Base-by-base conservation (phyloP, 306 rosid genomes). In the Malus sylvestris region DNA sequence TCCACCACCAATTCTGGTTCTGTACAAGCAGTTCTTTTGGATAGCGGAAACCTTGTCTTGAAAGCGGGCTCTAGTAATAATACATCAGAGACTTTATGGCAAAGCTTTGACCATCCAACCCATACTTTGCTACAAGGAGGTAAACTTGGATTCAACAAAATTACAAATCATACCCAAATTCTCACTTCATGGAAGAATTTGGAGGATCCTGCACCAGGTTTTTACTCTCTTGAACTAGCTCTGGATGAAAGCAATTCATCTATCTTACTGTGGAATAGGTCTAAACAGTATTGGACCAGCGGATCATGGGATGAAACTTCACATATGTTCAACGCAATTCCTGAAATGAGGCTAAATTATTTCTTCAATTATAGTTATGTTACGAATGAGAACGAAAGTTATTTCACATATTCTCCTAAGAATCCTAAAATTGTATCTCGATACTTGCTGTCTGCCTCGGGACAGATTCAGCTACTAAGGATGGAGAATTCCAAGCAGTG, bases 81-180 rank as follows among this genome's bases (percentile, higher is more conserved):
- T 42, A 42, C 87, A 44, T 25, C 76, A 22, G 42, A 67, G 3
- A 27, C 19, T 74, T 62, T 81, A 1, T 90, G 91, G 96, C 89
- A 85, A 46, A 90, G 92, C 77, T 86, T 90, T 76, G 92, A 90
- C 76, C 64, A 88, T 55, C 96, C 82, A 70, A 40, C 96, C 2
- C 19, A 90, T 78, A 86, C 92, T 46, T 90, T 82, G 84, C 92
- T 90, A 49, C 90, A 87, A 0, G 86, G 89, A 44, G 74, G 80
- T 8, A 88, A 81, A 80, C 23, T 90, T 20, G 81, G 45, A 42
- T 80, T 81, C 14, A 73, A 90, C 73, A 76, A 71, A 0, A 83
- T 23, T 69, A 86, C 86, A 22, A 88, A 88, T 35, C 25, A 79
- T 32, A 85, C 79, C 61, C 81, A 80, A 7, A 80, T 70, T 70